Percentiles rank a stretch among this genome's conserved stretches.
Evolutionary conservation across 495 filamentous ascomycete genomes (phyloP).

Genomic region (Penicillium flavigenum): DNA sequence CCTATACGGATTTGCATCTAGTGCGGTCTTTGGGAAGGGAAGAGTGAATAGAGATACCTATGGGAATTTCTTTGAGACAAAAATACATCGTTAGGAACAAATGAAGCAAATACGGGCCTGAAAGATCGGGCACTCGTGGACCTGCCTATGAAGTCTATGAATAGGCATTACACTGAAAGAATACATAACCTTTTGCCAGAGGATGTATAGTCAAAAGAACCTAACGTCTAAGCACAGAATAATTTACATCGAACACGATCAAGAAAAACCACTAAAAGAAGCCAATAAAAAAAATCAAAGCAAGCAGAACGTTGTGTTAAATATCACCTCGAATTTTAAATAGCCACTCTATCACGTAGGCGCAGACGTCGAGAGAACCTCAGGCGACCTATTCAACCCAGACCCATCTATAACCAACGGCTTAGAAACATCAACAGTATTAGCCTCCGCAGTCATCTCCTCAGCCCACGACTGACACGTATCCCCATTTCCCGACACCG

Average conservation of each 20-base stretch:
- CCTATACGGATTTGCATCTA: conserved; percentile 10
- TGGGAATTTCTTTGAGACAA: neutral
- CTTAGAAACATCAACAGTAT: conserved; percentile 18
- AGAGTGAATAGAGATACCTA: neutral
- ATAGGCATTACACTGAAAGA: too few relatives aligned
- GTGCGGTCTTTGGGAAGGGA: neutral
- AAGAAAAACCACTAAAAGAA: neutral
- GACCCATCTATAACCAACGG: conserved; percentile 46
- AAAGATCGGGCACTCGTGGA: too few relatives aligned
- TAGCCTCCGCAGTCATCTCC: neutral
- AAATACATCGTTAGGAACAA: neutral
- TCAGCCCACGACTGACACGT: conserved; percentile 7
- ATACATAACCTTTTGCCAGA: too few relatives aligned
- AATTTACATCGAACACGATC: neutral
- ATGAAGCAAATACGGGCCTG: too few relatives aligned
- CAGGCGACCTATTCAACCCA: conserved; percentile 23
- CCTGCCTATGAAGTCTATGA: too few relatives aligned
- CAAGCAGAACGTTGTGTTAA: neutral
- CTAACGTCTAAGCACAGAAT: neutral
- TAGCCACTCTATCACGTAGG: conserved; percentile 15
- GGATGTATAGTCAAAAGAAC: too few relatives aligned
- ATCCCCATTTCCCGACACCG: neutral
- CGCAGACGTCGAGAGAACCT: conserved; percentile 20
- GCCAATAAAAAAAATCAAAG: neutral
- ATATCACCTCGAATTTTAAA: conserved; percentile 2